phyloP scores from a whole-genome alignment of 1,284 basidiomycete genomes.

The Ustilago sp. region DNA sequence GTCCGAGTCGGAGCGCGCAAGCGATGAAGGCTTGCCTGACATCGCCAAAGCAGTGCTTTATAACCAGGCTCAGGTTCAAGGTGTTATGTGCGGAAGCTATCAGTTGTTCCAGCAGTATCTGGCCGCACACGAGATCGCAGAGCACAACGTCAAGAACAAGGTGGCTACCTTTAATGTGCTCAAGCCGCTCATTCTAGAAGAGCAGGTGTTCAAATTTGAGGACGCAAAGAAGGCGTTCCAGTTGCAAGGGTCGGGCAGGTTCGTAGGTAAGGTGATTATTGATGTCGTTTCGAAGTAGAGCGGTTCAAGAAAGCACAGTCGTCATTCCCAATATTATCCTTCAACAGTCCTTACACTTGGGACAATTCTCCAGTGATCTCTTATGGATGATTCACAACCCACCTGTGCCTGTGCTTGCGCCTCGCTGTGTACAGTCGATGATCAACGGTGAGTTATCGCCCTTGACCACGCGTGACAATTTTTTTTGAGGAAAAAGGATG shows the following conservation, averaged over 20 bases:
- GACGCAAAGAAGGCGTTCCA: constrained; percentile 44
- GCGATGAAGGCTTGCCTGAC: constrained; percentile 19
- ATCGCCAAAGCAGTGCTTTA: constrained; percentile 39
- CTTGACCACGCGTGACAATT: too few species aligned
- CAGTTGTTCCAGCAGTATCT: constrained; percentile 43
- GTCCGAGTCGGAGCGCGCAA: not conserved
- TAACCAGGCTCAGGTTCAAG: constrained; percentile 35
- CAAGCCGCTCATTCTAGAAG: constrained; percentile 19
- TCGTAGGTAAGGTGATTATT: constrained; percentile 51
- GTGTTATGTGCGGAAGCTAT: constrained; percentile 50
- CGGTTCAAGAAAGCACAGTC: not conserved
- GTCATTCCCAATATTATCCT: too few species aligned
- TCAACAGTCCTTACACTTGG: too few species aligned
- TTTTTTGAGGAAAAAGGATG: too few species aligned
- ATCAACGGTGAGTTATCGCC: too few species aligned
- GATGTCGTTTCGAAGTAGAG: constrained; percentile 14
- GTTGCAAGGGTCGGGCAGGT: constrained; percentile 23
- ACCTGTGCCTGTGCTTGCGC: too few species aligned
- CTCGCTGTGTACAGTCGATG: too few species aligned
- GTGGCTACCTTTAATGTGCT: constrained; percentile 21
- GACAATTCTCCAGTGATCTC: too few species aligned
- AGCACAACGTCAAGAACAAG: constrained; percentile 6
- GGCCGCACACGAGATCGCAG: constrained; percentile 23
- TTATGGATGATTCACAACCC: too few species aligned
- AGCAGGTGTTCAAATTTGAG: constrained; percentile 35